Conservation (phyloP, 1,139 yeast genomes). For the Saccharomycopsis phalli region DNA sequence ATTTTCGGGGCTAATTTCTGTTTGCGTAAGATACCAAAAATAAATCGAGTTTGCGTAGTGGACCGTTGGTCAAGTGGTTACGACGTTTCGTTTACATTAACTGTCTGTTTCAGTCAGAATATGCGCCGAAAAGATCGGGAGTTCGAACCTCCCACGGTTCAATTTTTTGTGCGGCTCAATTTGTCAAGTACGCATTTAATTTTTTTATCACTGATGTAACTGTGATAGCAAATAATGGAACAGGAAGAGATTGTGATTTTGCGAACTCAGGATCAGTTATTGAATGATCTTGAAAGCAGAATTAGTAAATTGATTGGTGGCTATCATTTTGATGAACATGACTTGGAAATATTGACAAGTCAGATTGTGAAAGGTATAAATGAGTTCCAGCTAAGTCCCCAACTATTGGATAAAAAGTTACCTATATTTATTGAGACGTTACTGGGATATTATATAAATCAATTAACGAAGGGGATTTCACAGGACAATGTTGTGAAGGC, state of each 20-base stretch:
- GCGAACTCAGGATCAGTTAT: slow-evolving; percentile 12
- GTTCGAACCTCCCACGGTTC: slow-evolving; percentile 18
- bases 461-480: slow-evolving; percentile 1
- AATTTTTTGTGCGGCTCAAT: slow-evolving; percentile 3
- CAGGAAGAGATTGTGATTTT: slow-evolving; percentile 11
- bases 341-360: too few species aligned
- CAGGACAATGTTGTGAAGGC: neutral
- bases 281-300: slow-evolving; percentile 6
- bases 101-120: neutral
- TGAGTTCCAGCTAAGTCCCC: slow-evolving; percentile 51
- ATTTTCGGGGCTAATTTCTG: too few species aligned
- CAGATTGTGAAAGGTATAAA: slow-evolving; percentile 27
- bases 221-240: too few species aligned
- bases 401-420: slow-evolving; percentile 38
- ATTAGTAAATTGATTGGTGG: neutral
- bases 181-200: neutral
- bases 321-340: neutral
- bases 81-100: slow-evolving; percentile 17
- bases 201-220: too few species aligned
- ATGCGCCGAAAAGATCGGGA: slow-evolving; percentile 17
- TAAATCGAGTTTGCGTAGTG: neutral
- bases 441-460: slow-evolving; percentile 27
- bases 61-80: slow-evolving; percentile 17
- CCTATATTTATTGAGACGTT: slow-evolving; percentile 29
- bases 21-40: neutral